Percentiles rank a stretch among this genome's conserved stretches.
phyloP scores from a whole-genome alignment of 305 asterid species.

The Rubia peregrina region DNA sequence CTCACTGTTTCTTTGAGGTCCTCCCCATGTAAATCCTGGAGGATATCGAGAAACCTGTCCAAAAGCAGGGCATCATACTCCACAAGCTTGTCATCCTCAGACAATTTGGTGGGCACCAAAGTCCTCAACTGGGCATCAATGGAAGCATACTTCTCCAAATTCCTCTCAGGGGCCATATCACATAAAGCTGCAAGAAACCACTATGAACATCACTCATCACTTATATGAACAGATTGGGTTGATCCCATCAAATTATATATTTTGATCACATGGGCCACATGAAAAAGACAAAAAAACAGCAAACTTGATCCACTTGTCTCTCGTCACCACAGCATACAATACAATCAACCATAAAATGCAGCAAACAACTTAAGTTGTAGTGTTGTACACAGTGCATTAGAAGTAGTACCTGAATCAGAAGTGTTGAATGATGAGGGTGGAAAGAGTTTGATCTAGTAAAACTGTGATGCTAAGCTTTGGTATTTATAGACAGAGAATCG shows the following conservation, averaged over 20 bases:
- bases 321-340: background rate
- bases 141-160: conserved; percentile 74
- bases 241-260: conserved; percentile 7
- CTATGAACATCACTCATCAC: conserved; percentile 13
- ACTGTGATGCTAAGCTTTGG: background rate
- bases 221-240: conserved; percentile 15
- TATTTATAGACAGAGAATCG: conserved; percentile 13
- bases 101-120: conserved; percentile 75
- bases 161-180: conserved; percentile 31
- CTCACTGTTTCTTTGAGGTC: conserved; percentile 81
- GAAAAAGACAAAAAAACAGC: conserved; percentile 1
- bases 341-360: conserved; percentile 2
- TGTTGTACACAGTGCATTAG: background rate
- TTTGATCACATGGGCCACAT: conserved; percentile 17
- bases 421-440: conserved; percentile 17
- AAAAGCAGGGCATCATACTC: conserved; percentile 95
- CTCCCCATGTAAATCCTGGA: conserved; percentile 89
- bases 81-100: conserved; percentile 93
- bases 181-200: conserved; percentile 17
- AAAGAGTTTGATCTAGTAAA: conserved; percentile 18
- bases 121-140: conserved; percentile 92
- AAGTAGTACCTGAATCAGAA: conserved; percentile 34
- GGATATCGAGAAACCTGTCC: conserved; percentile 92
- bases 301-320: conserved; percentile 2
- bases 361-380: background rate